phyloP scores from a whole-genome alignment of 805 yeast species.

The Yarrowia keelungensis region DNA sequence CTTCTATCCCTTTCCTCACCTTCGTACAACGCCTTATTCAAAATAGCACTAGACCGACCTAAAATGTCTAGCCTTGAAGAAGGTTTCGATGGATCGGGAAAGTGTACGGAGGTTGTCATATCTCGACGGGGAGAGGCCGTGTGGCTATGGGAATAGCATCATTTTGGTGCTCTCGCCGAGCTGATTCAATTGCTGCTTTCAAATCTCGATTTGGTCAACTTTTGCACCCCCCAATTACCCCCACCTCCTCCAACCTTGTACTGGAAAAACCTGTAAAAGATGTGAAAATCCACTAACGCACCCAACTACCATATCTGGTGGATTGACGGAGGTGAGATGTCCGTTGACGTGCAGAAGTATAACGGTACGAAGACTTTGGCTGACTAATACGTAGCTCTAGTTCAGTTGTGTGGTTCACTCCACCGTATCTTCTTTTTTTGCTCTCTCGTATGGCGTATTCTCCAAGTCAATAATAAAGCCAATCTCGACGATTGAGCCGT shows the following conservation, averaged over 20 bases:
- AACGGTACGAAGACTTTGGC: too few relatives aligned
- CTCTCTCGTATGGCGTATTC: constrained; percentile 27
- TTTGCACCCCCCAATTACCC: too few relatives aligned
- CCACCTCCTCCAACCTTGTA: neutral
- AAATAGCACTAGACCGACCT: neutral
- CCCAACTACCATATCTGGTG: constrained; percentile 3
- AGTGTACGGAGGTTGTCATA: too few relatives aligned
- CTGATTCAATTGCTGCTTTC: too few relatives aligned
- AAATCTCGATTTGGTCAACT: too few relatives aligned
- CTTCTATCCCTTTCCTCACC: too few relatives aligned
- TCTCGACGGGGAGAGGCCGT: too few relatives aligned
- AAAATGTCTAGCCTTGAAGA: neutral
- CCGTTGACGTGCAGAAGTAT: neutral
- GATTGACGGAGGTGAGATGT: neutral
- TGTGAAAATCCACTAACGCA: constrained; percentile 18
- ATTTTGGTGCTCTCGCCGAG: too few relatives aligned
- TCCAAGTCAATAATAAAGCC: constrained; percentile 6
- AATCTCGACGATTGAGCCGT: constrained; percentile 4
- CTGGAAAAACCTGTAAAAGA: neutral
- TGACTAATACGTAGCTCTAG: too few relatives aligned
- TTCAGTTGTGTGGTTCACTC: too few relatives aligned
- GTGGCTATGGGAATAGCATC: too few relatives aligned
- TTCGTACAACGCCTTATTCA: too few relatives aligned
- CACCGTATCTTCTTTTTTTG: neutral
- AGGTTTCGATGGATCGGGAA: neutral